Conservation (phyloP, 2,329 filamentous ascomycete genomes). For the Clathrospora elynae region DNA sequence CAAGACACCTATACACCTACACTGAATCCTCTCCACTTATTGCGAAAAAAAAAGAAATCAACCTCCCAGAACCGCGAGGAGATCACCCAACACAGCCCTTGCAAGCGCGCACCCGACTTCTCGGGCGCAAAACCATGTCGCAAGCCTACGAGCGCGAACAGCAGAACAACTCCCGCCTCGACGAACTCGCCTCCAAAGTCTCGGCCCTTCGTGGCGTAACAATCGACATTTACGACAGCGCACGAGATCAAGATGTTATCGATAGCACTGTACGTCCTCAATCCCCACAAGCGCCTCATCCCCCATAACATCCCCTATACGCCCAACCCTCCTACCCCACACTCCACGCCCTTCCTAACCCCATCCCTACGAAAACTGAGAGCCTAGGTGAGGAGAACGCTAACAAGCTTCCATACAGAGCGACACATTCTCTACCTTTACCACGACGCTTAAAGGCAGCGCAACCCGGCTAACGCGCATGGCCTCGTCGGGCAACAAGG, state of each 20-base stretch:
- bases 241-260: conserved; percentile 85
- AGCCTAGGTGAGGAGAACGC: too few relatives aligned
- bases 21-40: too few relatives aligned
- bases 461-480: conserved; percentile 83
- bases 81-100: background rate
- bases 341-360: background rate
- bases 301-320: background rate
- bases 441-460: conserved; percentile 79
- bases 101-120: background rate
- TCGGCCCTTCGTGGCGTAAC: conserved; percentile 91
- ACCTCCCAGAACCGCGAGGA: background rate
- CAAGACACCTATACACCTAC: background rate
- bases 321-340: background rate
- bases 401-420: conserved; percentile 59
- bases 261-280: conserved; percentile 73
- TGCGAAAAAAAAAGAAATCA: too few relatives aligned
- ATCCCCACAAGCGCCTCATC: background rate
- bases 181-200: conserved; percentile 89
- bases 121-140: conserved; percentile 54
- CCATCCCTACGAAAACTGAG: background rate
- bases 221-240: conserved; percentile 97
- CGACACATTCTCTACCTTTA: conserved; percentile 90
- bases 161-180: conserved; percentile 95
- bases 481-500: conserved; percentile 87
- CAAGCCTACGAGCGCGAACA: conserved; percentile 65